Conservation (phyloP, 768 basidiomycete genomes). For the Agrocybe chaxingu region DNA sequence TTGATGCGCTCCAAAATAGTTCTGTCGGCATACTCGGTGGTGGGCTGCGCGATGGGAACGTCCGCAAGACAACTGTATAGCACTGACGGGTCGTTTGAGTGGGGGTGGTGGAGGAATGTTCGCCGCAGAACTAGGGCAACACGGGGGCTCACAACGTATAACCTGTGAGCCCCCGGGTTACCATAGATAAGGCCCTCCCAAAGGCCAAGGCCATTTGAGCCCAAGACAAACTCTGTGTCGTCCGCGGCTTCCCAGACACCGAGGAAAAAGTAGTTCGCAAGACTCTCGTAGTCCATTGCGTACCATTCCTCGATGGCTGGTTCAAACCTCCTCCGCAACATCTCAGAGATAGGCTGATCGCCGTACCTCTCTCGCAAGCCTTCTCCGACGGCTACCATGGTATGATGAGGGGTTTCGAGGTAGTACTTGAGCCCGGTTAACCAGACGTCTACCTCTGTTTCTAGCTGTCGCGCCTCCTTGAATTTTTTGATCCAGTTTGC, state of each 20-base stretch:
- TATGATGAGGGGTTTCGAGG: constrained; percentile 26
- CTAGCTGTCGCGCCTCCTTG: constrained; percentile 16
- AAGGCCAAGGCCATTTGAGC: constrained; percentile 27
- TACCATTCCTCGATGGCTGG: constrained; percentile 21
- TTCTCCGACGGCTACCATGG: constrained; percentile 21
- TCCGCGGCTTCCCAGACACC: constrained; percentile 32
- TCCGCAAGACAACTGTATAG: constrained; percentile 22
- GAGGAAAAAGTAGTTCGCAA: constrained; percentile 26
- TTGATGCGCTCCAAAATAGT: constrained; percentile 6
- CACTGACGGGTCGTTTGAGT: constrained; percentile 14
- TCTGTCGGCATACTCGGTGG: constrained; percentile 10
- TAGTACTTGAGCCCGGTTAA: constrained; percentile 26
- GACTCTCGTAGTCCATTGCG: constrained; percentile 23
- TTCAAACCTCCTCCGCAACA: constrained; percentile 18
- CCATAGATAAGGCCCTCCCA: constrained; percentile 28
- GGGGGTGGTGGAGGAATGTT: constrained; percentile 12
- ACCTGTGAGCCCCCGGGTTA: constrained; percentile 21
- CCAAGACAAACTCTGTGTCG: constrained; percentile 29
- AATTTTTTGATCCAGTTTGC: constrained; percentile 21
- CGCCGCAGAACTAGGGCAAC: constrained; percentile 26
- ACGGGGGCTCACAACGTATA: constrained; percentile 34
- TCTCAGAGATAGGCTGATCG: constrained; percentile 13
- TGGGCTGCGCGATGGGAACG: constrained; percentile 15
- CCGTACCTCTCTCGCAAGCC: constrained; percentile 18
- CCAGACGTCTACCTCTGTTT: constrained; percentile 26